Base-by-base conservation (phyloP, 2,329 filamentous ascomycete species). In the Teratosphaeria zuluensis region DNA sequence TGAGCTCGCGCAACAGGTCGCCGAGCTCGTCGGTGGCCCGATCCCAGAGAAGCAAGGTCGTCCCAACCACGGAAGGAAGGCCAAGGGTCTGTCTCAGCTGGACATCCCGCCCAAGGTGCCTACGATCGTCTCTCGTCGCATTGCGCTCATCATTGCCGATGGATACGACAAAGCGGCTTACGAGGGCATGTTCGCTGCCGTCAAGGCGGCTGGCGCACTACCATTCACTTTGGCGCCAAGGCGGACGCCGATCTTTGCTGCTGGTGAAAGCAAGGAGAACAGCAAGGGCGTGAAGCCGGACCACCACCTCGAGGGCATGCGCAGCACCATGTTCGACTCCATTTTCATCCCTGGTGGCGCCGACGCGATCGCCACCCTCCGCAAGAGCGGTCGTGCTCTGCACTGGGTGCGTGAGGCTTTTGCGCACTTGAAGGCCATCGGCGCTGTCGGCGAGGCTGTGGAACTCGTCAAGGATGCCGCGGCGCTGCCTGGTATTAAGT, bases 321-420 rank as follows among this genome's bases (percentile, higher is more conserved):
- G 89, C 16, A 89, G 85, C 31, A 90, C 87, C 38, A 84, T 94
- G 79, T 92, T 92, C 63, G 90, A 94, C 69, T 85, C 88, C 0
- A 69, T 92, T 31, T 91, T 90, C 68, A 76, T 95, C 2, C 89
- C 89, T 0, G 88, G 88, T 1, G 89, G 90, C 1, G 76, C 80
- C 0, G 78, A 85, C 59, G 83, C 84, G 0, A 74, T 88, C 52
- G 75, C 81, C 56, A 84, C 83, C 0, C 80, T 94, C 0, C 75
- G 80, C 58, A 83, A 85, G 76, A 89, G 81, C 61, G 89, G 89
- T 0, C 85, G 88, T 19, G 87, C 87, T 0, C 69, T 88, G 1
- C 86, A 92, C 75, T 94, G 87, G 83, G 75, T 92, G 3, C 81
- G 87, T 1, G 90, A 94, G 71, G 86, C 89, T 0, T 94, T 92